phyloP scores from a whole-genome alignment of 2,329 filamentous ascomycete species.

The Mycosphaerella sp. region DNA sequence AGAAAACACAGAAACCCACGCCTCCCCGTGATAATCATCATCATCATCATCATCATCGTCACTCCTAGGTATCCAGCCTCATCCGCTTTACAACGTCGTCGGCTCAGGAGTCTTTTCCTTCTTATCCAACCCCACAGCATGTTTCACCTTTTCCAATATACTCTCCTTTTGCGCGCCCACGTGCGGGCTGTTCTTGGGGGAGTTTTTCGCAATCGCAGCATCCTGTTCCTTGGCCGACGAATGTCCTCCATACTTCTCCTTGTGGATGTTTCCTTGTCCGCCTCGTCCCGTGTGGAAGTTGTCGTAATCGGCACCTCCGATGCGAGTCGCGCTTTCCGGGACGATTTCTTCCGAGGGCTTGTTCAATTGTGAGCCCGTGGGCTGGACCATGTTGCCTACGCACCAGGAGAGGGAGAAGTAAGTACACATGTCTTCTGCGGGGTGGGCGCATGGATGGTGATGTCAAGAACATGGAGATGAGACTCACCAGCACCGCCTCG shows the following conservation, averaged over 20 bases:
- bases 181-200: background rate
- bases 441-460: conserved; percentile 31
- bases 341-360: conserved; percentile 37
- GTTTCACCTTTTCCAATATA: conserved; percentile 42
- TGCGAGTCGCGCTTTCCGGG: conserved; percentile 39
- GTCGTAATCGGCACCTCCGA: conserved; percentile 31
- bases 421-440: conserved; percentile 24
- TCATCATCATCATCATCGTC: too few relatives aligned
- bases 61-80: too few relatives aligned
- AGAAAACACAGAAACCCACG: background rate
- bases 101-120: conserved; percentile 22
- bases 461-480: background rate
- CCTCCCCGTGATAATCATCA: background rate
- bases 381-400: conserved; percentile 15
- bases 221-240: conserved; percentile 31
- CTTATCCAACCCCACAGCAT: conserved; percentile 28
- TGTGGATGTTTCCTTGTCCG: conserved; percentile 43
- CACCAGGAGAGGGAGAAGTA: conserved; percentile 15
- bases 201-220: conserved; percentile 8
- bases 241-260: conserved; percentile 45
- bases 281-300: conserved; percentile 47
- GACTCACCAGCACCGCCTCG: conserved; percentile 39
- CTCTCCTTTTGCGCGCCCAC: conserved; percentile 25
- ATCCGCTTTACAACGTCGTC: too few relatives aligned
- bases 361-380: background rate